phyloP scores from a whole-genome alignment of 2,329 filamentous ascomycete genomes.

The Apiospora rasikravindrae region DNA sequence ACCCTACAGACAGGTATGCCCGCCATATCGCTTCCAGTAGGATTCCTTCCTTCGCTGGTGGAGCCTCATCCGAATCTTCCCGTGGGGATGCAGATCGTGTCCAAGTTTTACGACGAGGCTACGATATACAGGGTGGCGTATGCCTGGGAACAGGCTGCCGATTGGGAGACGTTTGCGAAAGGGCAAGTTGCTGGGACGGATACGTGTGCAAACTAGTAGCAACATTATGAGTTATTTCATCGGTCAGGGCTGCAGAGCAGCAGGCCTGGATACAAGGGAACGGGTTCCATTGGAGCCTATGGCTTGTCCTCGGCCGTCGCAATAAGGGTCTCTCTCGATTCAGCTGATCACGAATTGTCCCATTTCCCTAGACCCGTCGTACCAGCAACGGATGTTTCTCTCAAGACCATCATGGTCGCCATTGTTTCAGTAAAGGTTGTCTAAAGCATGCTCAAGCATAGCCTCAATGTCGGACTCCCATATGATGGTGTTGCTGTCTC shows the following conservation, averaged over 20 bases:
- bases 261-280: too few relatives aligned
- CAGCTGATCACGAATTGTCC: too few relatives aligned
- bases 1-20: constrained; percentile 31
- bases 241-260: too few relatives aligned
- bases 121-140: constrained; percentile 35
- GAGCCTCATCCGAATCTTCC: constrained; percentile 33
- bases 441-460: not conserved
- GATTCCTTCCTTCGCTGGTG: constrained; percentile 33
- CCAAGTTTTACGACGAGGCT: constrained; percentile 33
- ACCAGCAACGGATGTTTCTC: not conserved
- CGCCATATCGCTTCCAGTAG: constrained; percentile 35
- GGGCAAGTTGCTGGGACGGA: not conserved
- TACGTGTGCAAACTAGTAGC: too few relatives aligned
- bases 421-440: not conserved
- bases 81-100: constrained; percentile 37
- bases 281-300: too few relatives aligned
- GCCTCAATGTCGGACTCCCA: not conserved
- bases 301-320: too few relatives aligned
- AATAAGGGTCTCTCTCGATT: too few relatives aligned
- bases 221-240: not conserved
- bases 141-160: constrained; percentile 36
- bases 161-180: constrained; percentile 30
- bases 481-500: not conserved
- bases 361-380: not conserved
- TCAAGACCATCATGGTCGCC: too few relatives aligned